phyloP scores from a whole-genome alignment of 1,284 basidiomycete species.

The Exobasidium cylindrosporum region DNA sequence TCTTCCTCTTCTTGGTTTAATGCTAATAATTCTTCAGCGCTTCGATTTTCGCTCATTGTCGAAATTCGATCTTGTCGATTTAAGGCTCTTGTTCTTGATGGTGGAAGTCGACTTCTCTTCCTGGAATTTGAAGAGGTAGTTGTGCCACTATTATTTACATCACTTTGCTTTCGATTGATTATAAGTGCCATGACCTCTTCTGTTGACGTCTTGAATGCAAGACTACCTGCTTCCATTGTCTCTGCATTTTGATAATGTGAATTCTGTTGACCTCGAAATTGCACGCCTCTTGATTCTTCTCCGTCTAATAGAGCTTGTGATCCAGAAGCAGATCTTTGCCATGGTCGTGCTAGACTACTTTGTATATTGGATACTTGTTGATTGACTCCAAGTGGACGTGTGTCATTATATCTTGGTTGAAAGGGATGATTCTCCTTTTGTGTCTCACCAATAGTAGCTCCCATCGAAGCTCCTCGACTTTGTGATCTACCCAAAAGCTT shows the following conservation, averaged over 20 bases:
- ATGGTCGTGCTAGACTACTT: background rate
- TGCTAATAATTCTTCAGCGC: background rate
- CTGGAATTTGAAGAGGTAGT: background rate
- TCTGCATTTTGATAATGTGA: background rate
- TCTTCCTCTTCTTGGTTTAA: background rate
- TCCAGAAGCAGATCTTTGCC: background rate
- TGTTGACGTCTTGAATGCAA: background rate
- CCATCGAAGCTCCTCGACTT: background rate
- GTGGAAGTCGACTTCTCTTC: background rate
- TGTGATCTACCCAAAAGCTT: background rate
- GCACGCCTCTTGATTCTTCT: background rate
- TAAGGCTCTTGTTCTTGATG: background rate
- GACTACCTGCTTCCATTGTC: background rate
- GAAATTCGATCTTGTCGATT: background rate
- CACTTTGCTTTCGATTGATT: background rate
- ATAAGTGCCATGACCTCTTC: background rate
- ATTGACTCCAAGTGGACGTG: background rate
- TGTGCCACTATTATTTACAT: background rate
- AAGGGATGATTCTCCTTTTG: too few relatives aligned
- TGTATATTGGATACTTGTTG: background rate
- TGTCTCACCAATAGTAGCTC: background rate
- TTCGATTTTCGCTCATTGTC: background rate
- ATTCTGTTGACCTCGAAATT: background rate
- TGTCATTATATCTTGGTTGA: background rate
- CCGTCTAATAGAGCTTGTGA: background rate